phyloP scores from a whole-genome alignment of 306 rosid genomes.

The Hippophae tibetana region DNA sequence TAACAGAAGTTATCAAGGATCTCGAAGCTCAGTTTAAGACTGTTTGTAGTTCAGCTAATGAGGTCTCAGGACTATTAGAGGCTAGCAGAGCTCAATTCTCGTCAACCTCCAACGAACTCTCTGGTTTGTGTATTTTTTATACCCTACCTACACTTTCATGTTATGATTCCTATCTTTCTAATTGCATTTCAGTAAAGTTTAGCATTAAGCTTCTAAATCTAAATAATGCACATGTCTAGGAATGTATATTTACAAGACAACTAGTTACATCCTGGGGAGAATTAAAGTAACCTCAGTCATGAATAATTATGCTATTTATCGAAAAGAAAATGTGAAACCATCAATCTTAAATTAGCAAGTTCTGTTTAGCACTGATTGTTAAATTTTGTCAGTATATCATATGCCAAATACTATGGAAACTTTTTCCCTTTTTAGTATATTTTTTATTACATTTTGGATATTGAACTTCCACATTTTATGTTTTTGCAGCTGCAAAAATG shows the following conservation, averaged over 20 bases:
- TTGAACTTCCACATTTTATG: conserved; percentile 3
- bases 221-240: too few species aligned
- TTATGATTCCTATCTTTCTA: not conserved
- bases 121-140: conserved; percentile 43
- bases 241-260: too few species aligned
- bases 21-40: conserved; percentile 63
- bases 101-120: conserved; percentile 43
- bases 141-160: not conserved
- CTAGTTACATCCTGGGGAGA: too few species aligned
- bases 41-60: conserved; percentile 64
- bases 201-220: not conserved
- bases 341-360: too few species aligned
- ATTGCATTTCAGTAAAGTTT: not conserved
- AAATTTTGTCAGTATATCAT: too few species aligned
- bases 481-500: conserved; percentile 63
- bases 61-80: conserved; percentile 63
- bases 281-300: too few species aligned
- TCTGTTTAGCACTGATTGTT: too few species aligned
- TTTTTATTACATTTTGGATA: not conserved
- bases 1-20: conserved; percentile 75
- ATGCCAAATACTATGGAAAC: too few species aligned
- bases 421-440: too few species aligned
- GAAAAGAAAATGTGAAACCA: too few species aligned
- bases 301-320: too few species aligned
- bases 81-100: conserved; percentile 49